phyloP scores from a whole-genome alignment of 768 basidiomycete species.

The Cystofilobasidium macerans region DNA sequence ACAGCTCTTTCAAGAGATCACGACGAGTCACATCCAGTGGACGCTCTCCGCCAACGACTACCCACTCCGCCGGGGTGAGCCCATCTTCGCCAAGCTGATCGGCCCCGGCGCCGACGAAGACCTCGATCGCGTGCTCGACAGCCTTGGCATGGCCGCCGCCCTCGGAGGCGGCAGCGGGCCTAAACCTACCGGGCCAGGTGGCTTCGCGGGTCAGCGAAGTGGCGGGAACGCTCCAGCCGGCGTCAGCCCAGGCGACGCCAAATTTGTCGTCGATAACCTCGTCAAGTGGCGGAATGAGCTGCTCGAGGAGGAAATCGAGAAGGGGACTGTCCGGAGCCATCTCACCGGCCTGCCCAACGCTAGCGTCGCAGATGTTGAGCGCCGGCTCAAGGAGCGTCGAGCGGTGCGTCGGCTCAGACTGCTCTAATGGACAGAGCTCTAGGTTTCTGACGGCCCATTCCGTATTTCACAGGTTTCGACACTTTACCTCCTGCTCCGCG shows the following conservation, averaged over 20 bases:
- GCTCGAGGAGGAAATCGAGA: conserved; percentile 57
- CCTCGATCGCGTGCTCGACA: conserved; percentile 75
- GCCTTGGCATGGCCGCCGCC: conserved; percentile 51
- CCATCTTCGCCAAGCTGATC: conserved; percentile 50
- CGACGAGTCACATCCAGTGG: conserved; percentile 30
- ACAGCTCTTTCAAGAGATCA: conserved; percentile 24
- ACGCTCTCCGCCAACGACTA: conserved; percentile 54
- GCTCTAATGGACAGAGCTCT: neutral
- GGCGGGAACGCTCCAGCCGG: neutral
- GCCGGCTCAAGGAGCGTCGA: conserved; percentile 33
- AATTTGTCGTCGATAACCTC: conserved; percentile 14
- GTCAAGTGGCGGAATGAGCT: conserved; percentile 41
- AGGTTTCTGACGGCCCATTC: neutral
- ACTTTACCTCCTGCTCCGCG: conserved; percentile 81
- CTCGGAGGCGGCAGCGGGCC: conserved; percentile 63
- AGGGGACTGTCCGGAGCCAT: conserved; percentile 33
- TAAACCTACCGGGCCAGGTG: conserved; percentile 74
- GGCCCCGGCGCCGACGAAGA: conserved; percentile 61
- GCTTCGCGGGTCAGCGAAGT: neutral
- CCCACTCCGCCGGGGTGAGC: conserved; percentile 35
- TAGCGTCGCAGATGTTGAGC: neutral
- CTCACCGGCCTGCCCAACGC: conserved; percentile 25
- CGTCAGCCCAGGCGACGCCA: conserved; percentile 12
- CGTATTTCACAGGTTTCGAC: conserved; percentile 47
- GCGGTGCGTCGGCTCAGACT: conserved; percentile 43